phyloP scores from a whole-genome alignment of 208 protist genomes.

The Vickermania ingenoplastis region DNA sequence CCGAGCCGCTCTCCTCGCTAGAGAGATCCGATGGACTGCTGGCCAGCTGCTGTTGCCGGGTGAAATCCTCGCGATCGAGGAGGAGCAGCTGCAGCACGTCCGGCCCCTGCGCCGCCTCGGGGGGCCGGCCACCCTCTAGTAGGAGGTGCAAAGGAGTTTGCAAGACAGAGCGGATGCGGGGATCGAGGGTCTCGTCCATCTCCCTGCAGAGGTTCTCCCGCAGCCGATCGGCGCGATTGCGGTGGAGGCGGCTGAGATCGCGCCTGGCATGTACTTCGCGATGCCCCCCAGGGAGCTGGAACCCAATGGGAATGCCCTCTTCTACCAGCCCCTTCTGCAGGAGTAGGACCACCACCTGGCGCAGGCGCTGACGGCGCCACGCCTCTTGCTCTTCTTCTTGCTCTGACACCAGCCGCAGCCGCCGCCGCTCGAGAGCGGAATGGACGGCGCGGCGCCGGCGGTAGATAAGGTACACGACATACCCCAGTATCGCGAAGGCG shows the following conservation, averaged over 20 bases:
- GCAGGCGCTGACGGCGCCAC: slow-evolving; percentile 32
- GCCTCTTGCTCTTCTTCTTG: slow-evolving; percentile 21
- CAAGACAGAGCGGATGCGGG: slow-evolving; percentile 11
- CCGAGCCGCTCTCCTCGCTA: slow-evolving; percentile 4
- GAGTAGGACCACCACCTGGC: slow-evolving; percentile 34
- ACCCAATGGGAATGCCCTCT: slow-evolving; percentile 29
- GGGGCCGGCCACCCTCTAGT: slow-evolving; percentile 23
- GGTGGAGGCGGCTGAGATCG: not conserved
- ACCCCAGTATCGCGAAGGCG: not conserved
- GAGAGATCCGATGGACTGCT: not conserved
- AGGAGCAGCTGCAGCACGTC: slow-evolving; percentile 43
- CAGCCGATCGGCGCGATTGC: not conserved
- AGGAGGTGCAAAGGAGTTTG: slow-evolving; percentile 17
- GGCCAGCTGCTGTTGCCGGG: not conserved
- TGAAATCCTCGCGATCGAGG: slow-evolving; percentile 25
- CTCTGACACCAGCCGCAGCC: not conserved
- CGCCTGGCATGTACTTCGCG: slow-evolving; percentile 17
- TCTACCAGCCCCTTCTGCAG: slow-evolving; percentile 26
- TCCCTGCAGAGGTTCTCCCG: slow-evolving; percentile 4
- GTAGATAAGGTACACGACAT: not conserved
- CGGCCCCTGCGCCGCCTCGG: slow-evolving; percentile 20
- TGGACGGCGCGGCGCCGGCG: not conserved
- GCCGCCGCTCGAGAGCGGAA: not conserved
- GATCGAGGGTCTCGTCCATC: slow-evolving; percentile 12
- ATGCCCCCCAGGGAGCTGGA: slow-evolving; percentile 16